A percentile compares a stretch with the other conserved stretches of the same genome.
Conservation (phyloP, 2,329 filamentous ascomycete species). For the Botrytis hyacinthi region DNA sequence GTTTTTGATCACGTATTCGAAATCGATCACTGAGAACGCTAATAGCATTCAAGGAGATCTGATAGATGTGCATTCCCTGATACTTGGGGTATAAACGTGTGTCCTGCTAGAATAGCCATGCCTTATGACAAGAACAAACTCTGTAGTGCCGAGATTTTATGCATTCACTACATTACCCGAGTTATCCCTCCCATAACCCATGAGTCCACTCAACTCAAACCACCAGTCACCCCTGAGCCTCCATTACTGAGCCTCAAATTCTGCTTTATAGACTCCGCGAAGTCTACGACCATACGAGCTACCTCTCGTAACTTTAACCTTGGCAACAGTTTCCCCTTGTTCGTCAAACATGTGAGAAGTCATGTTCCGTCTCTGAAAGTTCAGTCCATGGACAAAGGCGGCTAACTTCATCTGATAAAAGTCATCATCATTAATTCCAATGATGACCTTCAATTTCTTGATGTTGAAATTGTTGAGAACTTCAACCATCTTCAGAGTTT, state of each 20-base stretch:
- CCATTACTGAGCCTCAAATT: neutral
- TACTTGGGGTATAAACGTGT: neutral
- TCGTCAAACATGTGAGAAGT: neutral
- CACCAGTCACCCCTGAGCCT: neutral
- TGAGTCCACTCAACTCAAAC: neutral
- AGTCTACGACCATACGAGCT: neutral
- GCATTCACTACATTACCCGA: neutral
- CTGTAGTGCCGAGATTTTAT: neutral
- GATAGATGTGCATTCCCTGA: neutral
- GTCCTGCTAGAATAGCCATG: neutral
- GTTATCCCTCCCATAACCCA: neutral
- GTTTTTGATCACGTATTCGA: neutral
- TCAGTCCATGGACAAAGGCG: neutral
- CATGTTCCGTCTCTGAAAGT: neutral
- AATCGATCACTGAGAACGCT: neutral
- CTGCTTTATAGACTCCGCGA: neutral
- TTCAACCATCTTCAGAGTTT: neutral
- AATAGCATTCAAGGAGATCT: rapidly evolving
- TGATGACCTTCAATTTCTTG: neutral
- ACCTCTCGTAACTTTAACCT: neutral
- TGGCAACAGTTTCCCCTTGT: neutral
- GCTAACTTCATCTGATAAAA: neutral
- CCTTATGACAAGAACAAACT: neutral
- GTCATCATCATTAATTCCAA: neutral
- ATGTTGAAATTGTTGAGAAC: neutral